Percentiles rank a stretch among this genome's conserved stretches.
phyloP scores from a whole-genome alignment of 208 protist genomes.

The Tetramitus jugosus region DNA sequence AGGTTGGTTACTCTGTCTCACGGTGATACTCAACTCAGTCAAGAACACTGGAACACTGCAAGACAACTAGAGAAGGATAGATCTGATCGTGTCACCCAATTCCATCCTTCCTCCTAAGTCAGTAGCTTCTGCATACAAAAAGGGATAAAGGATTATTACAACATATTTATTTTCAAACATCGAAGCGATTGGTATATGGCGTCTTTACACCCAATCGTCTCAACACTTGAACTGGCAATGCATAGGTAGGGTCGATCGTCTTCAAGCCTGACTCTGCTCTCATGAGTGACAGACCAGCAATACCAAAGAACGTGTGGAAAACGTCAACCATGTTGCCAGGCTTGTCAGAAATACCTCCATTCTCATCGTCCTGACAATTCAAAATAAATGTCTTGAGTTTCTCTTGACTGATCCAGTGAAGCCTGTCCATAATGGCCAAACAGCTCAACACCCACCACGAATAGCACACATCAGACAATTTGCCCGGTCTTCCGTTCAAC shows the following conservation, averaged over 20 bases:
- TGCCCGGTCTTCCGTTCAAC: slow-evolving; percentile 98
- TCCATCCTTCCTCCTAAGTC: too few relatives aligned
- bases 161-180: too few relatives aligned
- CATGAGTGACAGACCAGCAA: slow-evolving; percentile 85
- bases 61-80: too few relatives aligned
- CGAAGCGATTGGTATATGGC: slow-evolving; percentile 12
- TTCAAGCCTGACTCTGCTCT: background rate
- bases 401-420: slow-evolving; percentile 86
- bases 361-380: slow-evolving; percentile 84
- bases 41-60: too few relatives aligned
- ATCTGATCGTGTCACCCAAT: too few relatives aligned
- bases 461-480: slow-evolving; percentile 98
- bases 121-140: too few relatives aligned
- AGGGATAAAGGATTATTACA: too few relatives aligned
- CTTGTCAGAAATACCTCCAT: slow-evolving; percentile 93
- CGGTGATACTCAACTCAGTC: too few relatives aligned
- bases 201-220: background rate
- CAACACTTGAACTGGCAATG: background rate
- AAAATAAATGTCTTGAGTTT: slow-evolving; percentile 87
- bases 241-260: slow-evolving; percentile 11
- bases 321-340: slow-evolving; percentile 94
- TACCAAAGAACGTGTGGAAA: slow-evolving; percentile 98
- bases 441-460: slow-evolving; percentile 98
- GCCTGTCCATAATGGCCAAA: slow-evolving; percentile 74
- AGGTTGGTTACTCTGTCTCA: too few relatives aligned